These are phyloP conservation scores for Omphalotus olearius DNA, from an alignment of 1,284 basidiomycete genomes.

Conservation along the genomic window DNA sequence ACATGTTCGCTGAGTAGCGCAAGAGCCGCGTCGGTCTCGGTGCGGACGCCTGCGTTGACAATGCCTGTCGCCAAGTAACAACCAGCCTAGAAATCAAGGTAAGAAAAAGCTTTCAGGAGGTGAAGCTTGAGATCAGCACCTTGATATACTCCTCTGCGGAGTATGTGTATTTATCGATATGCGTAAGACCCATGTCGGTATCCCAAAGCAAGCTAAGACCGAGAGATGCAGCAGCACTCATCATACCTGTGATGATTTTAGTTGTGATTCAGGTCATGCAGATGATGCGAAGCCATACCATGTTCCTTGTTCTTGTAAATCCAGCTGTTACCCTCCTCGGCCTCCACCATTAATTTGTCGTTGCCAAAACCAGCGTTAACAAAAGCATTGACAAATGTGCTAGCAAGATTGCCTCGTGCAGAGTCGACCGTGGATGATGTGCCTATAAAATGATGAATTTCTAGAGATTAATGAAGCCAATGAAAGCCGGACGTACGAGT, in stretches of 20 bases:
- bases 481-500: slow-evolving; percentile 48
- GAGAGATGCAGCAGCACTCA: slow-evolving; percentile 93
- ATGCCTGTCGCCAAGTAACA: slow-evolving; percentile 95
- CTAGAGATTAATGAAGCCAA: neutral
- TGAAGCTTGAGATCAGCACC: slow-evolving; percentile 28
- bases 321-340: slow-evolving; percentile 95
- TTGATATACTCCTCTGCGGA: slow-evolving; percentile 97
- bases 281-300: slow-evolving; percentile 38
- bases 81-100: slow-evolving; percentile 59
- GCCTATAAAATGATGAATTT: slow-evolving; percentile 34
- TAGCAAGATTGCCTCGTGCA: slow-evolving; percentile 91
- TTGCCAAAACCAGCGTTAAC: slow-evolving; percentile 99
- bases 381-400: slow-evolving; percentile 98
- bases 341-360: slow-evolving; percentile 97
- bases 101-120: neutral
- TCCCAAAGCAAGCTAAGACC: slow-evolving; percentile 97
- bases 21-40: slow-evolving; percentile 92
- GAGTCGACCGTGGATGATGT: slow-evolving; percentile 82
- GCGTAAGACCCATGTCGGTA: slow-evolving; percentile 89
- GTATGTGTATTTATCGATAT: slow-evolving; percentile 98
- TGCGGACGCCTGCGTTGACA: slow-evolving; percentile 85
- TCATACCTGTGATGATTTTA: slow-evolving; percentile 65
- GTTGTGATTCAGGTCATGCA: neutral
- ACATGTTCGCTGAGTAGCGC: slow-evolving; percentile 91
- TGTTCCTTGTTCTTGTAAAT: slow-evolving; percentile 99